Evolutionary conservation across 345 rosid genomes (phyloP), one percentile per base, ranked within the genome.

Genomic region (Chamaenerion angustifolium): DNA sequence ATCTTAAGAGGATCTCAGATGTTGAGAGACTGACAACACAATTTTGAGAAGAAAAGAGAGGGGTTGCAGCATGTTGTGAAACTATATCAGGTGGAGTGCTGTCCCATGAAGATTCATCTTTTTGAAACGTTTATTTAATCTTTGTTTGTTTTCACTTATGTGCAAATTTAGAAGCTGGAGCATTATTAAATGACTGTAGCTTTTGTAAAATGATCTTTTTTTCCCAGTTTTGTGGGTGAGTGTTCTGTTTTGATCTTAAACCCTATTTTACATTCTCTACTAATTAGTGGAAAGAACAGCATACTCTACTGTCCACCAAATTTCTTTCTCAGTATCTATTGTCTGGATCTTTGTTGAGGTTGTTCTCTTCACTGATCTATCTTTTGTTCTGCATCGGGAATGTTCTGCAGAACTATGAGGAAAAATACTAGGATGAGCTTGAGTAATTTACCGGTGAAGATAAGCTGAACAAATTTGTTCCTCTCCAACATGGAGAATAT

Each of bases 401-500:
- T 68, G 80, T 88, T 66, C 67, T 92, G 52, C 73, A 74, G 56
- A 81, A 61, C 40, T 74, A 82, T 65, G 68, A 65, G 0, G 95
- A 80, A 60, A 71, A 72, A 58, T 92, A 84, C 68, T 56, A 80
- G 68, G 67, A 74, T 52, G 71, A 53, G 18, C 57, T 87, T 44
- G 85, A 74, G 50, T 48, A 47, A 14, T 70, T 68, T 74, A 72
- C 79, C 19, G 87, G 79, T 55, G 82, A 81, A 52, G 83, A 80
- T 44, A 96, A 92, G 71, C 74, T 82, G 56, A 74, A 75, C 16
- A 92, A 55, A 70, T 92, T 92, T 72, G 71, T 76, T 61, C 77
- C 75, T 56, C 88, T 92, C 58, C 93, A 82, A 65, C 78, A 71
- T 74, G 96, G 98, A 52, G 98, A 87, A n/a, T n/a, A 49, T 87